Evolutionary conservation across 768 basidiomycete species (phyloP), one percentile per base, ranked within the genome.

Genomic region (Amyloporia xantha): DNA sequence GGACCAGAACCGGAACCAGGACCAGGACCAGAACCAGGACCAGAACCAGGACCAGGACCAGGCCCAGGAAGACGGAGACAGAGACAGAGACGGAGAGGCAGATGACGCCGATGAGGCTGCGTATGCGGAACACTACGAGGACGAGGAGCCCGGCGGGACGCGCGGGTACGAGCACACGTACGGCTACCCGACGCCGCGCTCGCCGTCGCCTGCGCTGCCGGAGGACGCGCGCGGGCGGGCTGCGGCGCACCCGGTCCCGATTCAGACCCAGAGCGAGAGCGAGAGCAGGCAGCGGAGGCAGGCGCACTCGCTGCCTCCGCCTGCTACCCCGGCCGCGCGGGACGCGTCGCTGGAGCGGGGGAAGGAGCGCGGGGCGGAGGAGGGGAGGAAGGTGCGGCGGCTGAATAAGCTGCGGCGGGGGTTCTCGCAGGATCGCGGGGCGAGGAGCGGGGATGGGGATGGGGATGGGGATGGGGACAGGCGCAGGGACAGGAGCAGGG

Each of bases 111-210:
- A 13, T 21, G 9, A 25, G 20, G 13, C 41, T 26, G 19, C 4
- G 20, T 9, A 24, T 13, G 41, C 7, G 17, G 41, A 42, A 15
- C 9, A 42, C 33, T n/a, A n/a, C 9, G 41, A 19, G n/a, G 41
- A 23, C n/a, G 9, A 17, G 21, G 20, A 4, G 7, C 13, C 21
- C 10, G 46, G 36, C 4, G 24, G n/a, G 28, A n/a, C 26, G 17
- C 6, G 44, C 17, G 44, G 25, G 20, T 45, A 35, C 17, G 27
- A n/a, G 23, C 28, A 45, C 33, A 45, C 44, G 28, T n/a, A 45
- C 44, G 57, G 57, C 0, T 58, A 58, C 28, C 57, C 57, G 4
- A 55, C 57, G 1, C 57, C 57, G 9, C 52, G 52, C 13, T 58
- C 57, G 9, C 44, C 51, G 17, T 54, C 54, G 13, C 57, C 57